Conservation (phyloP, 2,329 filamentous ascomycete species). For the Exserohilum turcica region DNA sequence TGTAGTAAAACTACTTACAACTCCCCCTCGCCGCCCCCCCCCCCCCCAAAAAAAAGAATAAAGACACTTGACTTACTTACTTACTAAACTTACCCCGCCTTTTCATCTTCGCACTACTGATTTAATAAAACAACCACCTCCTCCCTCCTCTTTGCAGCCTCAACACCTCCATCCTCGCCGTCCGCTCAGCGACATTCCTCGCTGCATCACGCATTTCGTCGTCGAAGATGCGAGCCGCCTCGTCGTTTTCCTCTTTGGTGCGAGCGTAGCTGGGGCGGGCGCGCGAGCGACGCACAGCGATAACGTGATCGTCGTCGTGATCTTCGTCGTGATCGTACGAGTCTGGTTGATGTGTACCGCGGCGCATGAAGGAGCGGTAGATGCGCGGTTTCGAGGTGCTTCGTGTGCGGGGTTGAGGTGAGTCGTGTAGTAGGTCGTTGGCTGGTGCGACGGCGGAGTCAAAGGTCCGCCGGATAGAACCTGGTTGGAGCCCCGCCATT, state of each 20-base stretch:
- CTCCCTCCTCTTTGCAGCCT: not conserved
- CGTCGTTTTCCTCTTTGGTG: slow-evolving; percentile 21
- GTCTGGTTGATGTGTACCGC: not conserved
- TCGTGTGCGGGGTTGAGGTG: not conserved
- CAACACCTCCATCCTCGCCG: slow-evolving; percentile 6
- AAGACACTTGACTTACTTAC: too few relatives aligned
- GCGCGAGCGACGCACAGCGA: slow-evolving; percentile 15
- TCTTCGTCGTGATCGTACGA: not conserved
- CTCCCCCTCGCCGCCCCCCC: too few relatives aligned
- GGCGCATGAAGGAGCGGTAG: slow-evolving; percentile 19
- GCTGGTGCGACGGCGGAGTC: slow-evolving; percentile 11
- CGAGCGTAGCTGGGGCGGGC: slow-evolving; percentile 17
- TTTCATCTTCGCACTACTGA: too few relatives aligned
- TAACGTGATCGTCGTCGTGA: not conserved
- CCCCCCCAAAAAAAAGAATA: too few relatives aligned
- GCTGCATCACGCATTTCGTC: slow-evolving; percentile 12
- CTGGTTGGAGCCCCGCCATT: slow-evolving; percentile 12
- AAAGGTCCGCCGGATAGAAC: slow-evolving; percentile 27
- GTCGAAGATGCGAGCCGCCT: slow-evolving; percentile 9
- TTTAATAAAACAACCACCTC: not conserved
- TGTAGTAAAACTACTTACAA: too few relatives aligned
- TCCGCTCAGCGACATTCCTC: slow-evolving; percentile 12
- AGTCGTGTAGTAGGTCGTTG: not conserved
- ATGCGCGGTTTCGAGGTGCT: slow-evolving; percentile 5
- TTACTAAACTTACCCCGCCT: too few relatives aligned